These are phyloP conservation scores for Podospora didyma DNA, from an alignment of 495 filamentous ascomycete genomes.

Conservation along the genomic window DNA sequence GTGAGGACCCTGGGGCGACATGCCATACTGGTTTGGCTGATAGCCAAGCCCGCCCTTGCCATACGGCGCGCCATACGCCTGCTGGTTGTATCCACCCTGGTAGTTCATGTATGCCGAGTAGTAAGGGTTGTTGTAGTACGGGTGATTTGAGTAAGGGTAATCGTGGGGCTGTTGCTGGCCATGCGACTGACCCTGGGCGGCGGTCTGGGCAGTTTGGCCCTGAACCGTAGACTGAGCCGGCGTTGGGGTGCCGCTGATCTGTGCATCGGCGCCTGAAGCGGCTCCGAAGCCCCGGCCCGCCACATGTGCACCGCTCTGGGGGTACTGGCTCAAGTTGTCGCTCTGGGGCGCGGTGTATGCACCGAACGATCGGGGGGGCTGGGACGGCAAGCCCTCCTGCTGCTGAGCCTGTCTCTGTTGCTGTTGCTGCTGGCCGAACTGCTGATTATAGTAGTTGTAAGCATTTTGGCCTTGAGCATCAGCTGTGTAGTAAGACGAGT, in stretches of 20 bases:
- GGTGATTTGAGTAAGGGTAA: constrained; percentile 71
- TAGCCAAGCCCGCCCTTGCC: constrained; percentile 68
- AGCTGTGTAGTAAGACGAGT: constrained; percentile 82
- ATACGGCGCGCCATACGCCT: constrained; percentile 67
- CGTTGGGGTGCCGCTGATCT: constrained; percentile 82
- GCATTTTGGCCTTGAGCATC: constrained; percentile 70
- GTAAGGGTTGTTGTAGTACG: constrained; percentile 78
- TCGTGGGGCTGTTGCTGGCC: constrained; percentile 56
- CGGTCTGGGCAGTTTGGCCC: constrained; percentile 52
- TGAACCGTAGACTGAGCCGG: constrained; percentile 45
- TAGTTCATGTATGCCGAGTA: constrained; percentile 77
- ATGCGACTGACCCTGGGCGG: constrained; percentile 55
- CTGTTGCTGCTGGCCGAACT: constrained; percentile 66
- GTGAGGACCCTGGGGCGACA: constrained; percentile 66
- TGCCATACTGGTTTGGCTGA: constrained; percentile 74
- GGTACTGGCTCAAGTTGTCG: constrained; percentile 73
- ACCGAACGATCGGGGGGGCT: constrained; percentile 66
- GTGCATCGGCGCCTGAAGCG: constrained; percentile 67
- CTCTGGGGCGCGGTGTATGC: constrained; percentile 70
- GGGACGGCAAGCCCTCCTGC: constrained; percentile 62
- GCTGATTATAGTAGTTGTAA: constrained; percentile 69
- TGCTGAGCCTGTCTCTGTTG: constrained; percentile 54
- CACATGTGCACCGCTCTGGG: constrained; percentile 56
- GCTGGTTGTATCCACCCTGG: constrained; percentile 63
- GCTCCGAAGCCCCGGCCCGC: constrained; percentile 26